Percentiles rank a stretch among this genome's conserved stretches.
These are phyloP conservation scores for Phaffia rhodozyma DNA, from an alignment of 1,284 basidiomycete species.

Conservation along the genomic window DNA sequence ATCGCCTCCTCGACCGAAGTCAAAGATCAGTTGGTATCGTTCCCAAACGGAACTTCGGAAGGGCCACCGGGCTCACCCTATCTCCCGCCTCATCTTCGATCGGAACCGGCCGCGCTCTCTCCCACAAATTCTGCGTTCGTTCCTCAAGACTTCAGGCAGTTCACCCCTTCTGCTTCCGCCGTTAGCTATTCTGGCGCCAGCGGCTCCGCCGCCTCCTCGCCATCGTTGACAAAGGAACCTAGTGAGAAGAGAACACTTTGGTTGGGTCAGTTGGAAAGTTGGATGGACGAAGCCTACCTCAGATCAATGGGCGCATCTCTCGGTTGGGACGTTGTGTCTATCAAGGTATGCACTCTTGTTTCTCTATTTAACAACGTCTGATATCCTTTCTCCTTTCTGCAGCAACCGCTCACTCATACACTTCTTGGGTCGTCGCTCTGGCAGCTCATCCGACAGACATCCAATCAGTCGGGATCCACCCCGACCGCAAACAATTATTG, in stretches of 20 bases:
- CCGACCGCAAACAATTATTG: conserved; percentile 71
- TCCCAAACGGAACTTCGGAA: no score
- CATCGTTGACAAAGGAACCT: neutral
- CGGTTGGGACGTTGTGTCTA: conserved; percentile 23
- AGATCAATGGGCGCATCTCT: conserved; percentile 46
- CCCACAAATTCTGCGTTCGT: no score
- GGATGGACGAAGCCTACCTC: conserved; percentile 85
- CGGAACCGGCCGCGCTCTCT: no score
- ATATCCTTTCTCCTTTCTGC: conserved; percentile 2
- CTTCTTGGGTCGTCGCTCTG: conserved; percentile 44
- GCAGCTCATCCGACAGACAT: conserved; percentile 47
- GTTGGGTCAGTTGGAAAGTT: conserved; percentile 71
- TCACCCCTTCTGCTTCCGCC: no score
- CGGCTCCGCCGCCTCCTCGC: neutral
- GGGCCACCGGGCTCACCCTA: no score
- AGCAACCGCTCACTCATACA: conserved; percentile 49
- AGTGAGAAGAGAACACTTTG: conserved; percentile 44
- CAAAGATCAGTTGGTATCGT: no score
- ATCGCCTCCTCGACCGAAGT: no score
- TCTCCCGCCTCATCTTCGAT: no score
- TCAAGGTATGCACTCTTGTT: conserved; percentile 18
- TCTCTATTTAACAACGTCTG: conserved; percentile 8
- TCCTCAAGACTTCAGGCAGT: no score
- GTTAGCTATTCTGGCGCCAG: no score
- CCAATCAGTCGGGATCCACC: conserved; percentile 51